Base-by-base conservation (phyloP, 352 stramenopile species). In the Pythium rishiriense region DNA sequence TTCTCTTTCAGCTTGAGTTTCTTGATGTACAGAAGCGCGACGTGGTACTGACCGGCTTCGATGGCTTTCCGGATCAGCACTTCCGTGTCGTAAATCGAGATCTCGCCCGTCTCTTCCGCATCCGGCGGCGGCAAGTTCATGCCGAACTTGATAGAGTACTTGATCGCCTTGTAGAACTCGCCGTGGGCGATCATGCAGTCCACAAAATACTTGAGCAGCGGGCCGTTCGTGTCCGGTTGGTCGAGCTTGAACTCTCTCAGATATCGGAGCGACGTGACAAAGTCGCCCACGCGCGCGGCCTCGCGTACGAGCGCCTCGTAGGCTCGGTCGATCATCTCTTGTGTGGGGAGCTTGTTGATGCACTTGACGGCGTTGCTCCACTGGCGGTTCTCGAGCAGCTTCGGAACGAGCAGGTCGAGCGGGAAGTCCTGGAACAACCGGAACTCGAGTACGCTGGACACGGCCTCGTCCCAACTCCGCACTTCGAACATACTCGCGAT, bases 91-190 rank as follows among this genome's bases (percentile, higher is more conserved):
- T 88, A 91, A 25, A 81, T 62, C 14, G 72, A 69, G 25, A 66
- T 58, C 26, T 75, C 73, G 17, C 71, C 61, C 46, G 67, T 70
- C 46, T 69, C 69, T 58, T 75, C 48, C 50, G 72, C 37, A 35
- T 84, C 76, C 29, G 71, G 68, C 1, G 69, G 58, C 2, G 51
- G 52, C 2, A 58, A 24, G 35, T 68, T 61, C 19, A 95, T 58
- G 3, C 78, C 81, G 58, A 95, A 93, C 63, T 95, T 95, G 66
- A 90, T 87, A 31, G 85, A 73, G 58, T 95, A 95, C 73, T 95
- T 95, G 65, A 95, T 91, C 2, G 87, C 83, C 64, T 95, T 95
- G 83, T 95, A 95, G 47, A 92, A 84, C 55, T 95, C 87, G 2
- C 71, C 62, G 42, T 90, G 80, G 6, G 53, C 60, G n/a, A 92